Evolutionary conservation across 169 alveolate species (phyloP), one percentile per base, ranked within the genome.

Genomic region (Prorocentrum cordatum): DNA sequence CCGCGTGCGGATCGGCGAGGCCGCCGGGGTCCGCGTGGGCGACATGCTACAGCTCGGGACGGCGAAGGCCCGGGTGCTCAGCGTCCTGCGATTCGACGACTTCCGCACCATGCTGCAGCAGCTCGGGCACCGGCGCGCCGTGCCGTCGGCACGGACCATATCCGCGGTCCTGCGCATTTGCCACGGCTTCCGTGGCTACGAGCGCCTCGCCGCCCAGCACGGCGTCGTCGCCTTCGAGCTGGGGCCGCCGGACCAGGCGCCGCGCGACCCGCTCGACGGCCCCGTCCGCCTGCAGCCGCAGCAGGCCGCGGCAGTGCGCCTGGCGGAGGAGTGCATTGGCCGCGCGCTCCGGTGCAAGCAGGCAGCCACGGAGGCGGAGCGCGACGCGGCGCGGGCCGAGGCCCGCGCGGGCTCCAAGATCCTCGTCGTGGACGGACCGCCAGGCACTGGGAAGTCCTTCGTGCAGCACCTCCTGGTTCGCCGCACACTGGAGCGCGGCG

Each of bases 401-500:
- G 71, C 71, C 24, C 42, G 2, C 39, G 2, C 50, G 50, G 10
- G 18, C 20, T 5, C 12, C 39, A 20, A 20, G 39, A 59, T 61
- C 0, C 38, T n/a, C n/a, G n/a, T 38, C 5, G 36, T 35, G 14
- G 24, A 59, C 12, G 80, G 80, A 6, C 80, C 62, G 18, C 80
- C 80, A 1, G 80, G 80, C 31, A 68, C 80, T 6, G 80, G 80
- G 10, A 68, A 68, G 62, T 24, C 62, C 22, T 38, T 61, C 2
- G 61, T 68, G 62, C 62, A 24, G 6, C 39, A 68, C 64, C 22
- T 24, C 3, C 24, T 35, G 29, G 80, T 68, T 0, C 80, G 80
- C 9, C 24, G 39, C 9, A 22, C 39, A 0, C 62, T 68, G 18
- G 39, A 38, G 1, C 39, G 9, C 0, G 80, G 80, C 10, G 80